Conservation (phyloP, 768 basidiomycete species). For the Tylopilus vinaceipallidus region DNA sequence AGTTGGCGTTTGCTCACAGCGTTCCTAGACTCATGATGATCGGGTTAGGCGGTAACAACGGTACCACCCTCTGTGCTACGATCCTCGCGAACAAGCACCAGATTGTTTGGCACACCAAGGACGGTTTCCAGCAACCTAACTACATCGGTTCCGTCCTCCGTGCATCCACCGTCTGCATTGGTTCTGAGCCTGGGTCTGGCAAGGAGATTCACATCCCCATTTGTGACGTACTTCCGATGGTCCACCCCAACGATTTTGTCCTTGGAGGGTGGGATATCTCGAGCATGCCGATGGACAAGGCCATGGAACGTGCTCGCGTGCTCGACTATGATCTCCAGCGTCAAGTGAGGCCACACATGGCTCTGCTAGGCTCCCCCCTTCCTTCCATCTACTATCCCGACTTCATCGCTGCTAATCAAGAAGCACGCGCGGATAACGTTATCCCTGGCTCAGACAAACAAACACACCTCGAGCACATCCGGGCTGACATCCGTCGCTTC, state of each 20-base stretch:
- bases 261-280: constrained; percentile 99
- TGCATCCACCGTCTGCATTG: constrained; percentile 92
- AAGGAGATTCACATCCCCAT: constrained; percentile 93
- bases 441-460: constrained; percentile 86
- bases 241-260: constrained; percentile 96
- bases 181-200: constrained; percentile 71
- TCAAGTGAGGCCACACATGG: constrained; percentile 87
- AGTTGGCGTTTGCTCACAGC: not conserved
- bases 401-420: constrained; percentile 98
- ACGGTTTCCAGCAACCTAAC: constrained; percentile 90
- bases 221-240: constrained; percentile 93
- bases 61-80: constrained; percentile 89
- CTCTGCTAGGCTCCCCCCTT: constrained; percentile 73
- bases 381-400: constrained; percentile 97
- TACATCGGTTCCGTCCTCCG: constrained; percentile 97
- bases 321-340: constrained; percentile 96
- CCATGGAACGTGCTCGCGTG: constrained; percentile 91
- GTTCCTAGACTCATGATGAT: constrained; percentile 86
- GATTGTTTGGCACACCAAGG: constrained; percentile 93
- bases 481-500: constrained; percentile 92
- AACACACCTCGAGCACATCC: constrained; percentile 86
- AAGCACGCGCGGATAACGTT: constrained; percentile 91
- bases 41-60: constrained; percentile 97
- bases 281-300: constrained; percentile 75
- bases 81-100: constrained; percentile 95